Conservation (phyloP, 495 filamentous ascomycete genomes). For the Lindgomyces ingoldianus region DNA sequence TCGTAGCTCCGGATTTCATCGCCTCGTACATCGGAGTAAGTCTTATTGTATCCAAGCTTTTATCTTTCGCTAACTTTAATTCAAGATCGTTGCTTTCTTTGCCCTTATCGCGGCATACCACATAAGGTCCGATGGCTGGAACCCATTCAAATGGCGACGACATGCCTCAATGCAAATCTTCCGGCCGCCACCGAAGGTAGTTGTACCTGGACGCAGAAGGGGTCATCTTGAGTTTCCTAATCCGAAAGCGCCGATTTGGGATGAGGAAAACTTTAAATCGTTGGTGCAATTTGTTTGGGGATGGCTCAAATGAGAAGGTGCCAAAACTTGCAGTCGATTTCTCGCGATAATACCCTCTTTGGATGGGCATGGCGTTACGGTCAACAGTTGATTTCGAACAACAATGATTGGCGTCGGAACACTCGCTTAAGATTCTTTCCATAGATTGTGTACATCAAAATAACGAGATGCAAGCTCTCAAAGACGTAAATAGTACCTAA, state of each 20-base stretch:
- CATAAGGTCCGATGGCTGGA: constrained; percentile 40
- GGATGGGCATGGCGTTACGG: not conserved
- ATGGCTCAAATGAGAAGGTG: constrained; percentile 31
- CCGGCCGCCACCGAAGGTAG: constrained; percentile 32
- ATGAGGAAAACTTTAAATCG: constrained; percentile 32
- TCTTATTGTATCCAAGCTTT: not conserved
- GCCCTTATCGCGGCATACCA: constrained; percentile 41
- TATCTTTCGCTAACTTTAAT: not conserved
- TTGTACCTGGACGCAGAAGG: constrained; percentile 30
- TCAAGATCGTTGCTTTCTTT: constrained; percentile 39
- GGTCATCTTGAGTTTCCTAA: constrained; percentile 30
- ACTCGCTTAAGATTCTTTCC: too few relatives aligned
- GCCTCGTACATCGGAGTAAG: constrained; percentile 54
- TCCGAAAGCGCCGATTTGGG: constrained; percentile 29
- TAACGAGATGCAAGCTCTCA: too few relatives aligned
- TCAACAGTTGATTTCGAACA: too few relatives aligned
- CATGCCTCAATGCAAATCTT: constrained; percentile 37
- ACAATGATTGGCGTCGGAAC: too few relatives aligned
- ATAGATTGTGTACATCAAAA: too few relatives aligned
- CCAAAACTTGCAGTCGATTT: not conserved
- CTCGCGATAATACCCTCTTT: not conserved
- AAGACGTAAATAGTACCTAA: too few relatives aligned
- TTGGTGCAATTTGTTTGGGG: constrained; percentile 27
- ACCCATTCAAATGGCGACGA: constrained; percentile 36
- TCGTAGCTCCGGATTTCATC: constrained; percentile 44